These are phyloP conservation scores for Termitomyces sp. DNA, from an alignment of 768 basidiomycete genomes.

Conservation along the genomic window DNA sequence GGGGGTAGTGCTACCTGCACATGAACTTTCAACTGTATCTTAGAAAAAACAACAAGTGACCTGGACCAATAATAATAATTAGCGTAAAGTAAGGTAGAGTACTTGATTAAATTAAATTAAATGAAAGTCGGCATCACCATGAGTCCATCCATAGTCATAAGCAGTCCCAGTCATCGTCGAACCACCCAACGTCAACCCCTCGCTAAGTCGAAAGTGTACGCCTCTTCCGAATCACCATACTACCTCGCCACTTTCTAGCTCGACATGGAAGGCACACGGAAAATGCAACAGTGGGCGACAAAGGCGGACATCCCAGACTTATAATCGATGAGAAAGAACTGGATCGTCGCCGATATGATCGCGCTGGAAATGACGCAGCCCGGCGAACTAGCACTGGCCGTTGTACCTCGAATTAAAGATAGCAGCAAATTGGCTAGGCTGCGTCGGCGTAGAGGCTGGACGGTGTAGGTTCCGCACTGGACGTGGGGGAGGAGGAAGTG, in stretches of 20 bases:
- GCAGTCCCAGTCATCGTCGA: not conserved
- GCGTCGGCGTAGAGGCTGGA: slow-evolving; percentile 8
- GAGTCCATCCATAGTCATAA: not conserved
- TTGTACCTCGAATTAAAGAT: not conserved
- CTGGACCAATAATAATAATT: not conserved
- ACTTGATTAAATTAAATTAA: not conserved
- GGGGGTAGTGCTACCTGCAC: too few relatives aligned
- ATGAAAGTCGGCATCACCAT: not conserved
- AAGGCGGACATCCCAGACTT: slow-evolving; percentile 22
- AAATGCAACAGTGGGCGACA: too few relatives aligned
- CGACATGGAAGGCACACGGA: too few relatives aligned
- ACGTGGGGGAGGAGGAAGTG: slow-evolving; percentile 27
- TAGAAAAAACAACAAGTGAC: not conserved
- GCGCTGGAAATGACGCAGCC: not conserved
- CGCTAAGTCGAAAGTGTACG: slow-evolving; percentile 39
- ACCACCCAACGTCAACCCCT: not conserved
- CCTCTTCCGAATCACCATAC: slow-evolving; percentile 66
- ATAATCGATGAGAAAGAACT: slow-evolving; percentile 30
- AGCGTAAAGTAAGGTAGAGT: not conserved
- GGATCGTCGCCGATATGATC: too few relatives aligned
- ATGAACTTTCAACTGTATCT: too few relatives aligned
- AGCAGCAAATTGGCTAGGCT: slow-evolving; percentile 5
- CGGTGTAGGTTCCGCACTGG: slow-evolving; percentile 25
- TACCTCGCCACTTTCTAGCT: too few relatives aligned
- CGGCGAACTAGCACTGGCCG: not conserved